Base-by-base conservation (phyloP, 257 asterid genomes). In the Fraxinus pennsylvanica region DNA sequence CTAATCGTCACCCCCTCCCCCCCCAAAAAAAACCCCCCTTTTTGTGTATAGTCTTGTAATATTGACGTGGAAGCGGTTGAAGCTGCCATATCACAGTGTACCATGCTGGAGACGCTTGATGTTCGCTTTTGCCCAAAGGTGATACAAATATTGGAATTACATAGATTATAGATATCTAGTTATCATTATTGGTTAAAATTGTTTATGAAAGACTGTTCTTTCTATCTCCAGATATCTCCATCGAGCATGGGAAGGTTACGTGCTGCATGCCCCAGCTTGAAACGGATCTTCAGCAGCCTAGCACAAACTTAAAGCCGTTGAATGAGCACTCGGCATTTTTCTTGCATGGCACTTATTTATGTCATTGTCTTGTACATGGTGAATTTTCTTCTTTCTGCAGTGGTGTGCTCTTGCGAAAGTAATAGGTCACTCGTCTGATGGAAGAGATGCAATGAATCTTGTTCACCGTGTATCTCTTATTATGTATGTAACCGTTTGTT, bases 51-150 rank as follows among this genome's bases (percentile, higher is more conserved):
- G 99, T 90, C 96, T 14, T 93, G 97, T 86, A 93, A 90, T 89
- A 90, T 92, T 50, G 96, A 89, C 0, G 97, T 85, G 89, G 91
- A 82, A 86, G 91, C 94, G 32, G 92, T 96, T 71, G 97, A 89
- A 85, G 87, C 87, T 77, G 98, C 97, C 68, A 86, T 93, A 84
- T 80, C 79, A 67, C 86, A 82, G 30, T 96, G 99, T 82, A 80
- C 47, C 82, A 76, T 91, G 95, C 88, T 96, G 79, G 98, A 96
- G 96, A 96, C 99, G 0, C 97, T 96, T 14, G 99, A 96, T 70
- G 98, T 96, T 61, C 99, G 99, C 57, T 91, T 87, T 79, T 96
- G 99, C 80, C 92, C 95, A 0, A 96, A 93, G 97, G 99, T 93
- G 45, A 68, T 76, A 35, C 3, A 19, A 6, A 66, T 19, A n/a